Conservation (phyloP, 2,329 filamentous ascomycete genomes). For the Magnaporthales sp. region DNA sequence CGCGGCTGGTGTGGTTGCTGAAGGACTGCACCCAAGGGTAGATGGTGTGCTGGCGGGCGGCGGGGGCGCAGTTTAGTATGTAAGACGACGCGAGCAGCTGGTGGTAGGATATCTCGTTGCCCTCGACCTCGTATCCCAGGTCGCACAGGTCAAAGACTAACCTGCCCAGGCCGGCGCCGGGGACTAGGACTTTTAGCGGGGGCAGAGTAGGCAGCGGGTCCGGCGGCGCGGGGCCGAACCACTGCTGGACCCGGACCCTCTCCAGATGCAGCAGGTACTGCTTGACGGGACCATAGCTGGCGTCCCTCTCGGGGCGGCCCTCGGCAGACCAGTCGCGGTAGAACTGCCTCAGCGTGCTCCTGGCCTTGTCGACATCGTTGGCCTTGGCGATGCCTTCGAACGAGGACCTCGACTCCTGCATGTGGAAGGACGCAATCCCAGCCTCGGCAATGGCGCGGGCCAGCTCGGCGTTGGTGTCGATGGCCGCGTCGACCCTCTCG, state of each 20-base stretch:
- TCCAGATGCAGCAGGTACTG: conserved; percentile 38
- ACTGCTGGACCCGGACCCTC: conserved; percentile 29
- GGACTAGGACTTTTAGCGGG: conserved; percentile 64
- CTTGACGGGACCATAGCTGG: conserved; percentile 69
- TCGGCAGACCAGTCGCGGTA: conserved; percentile 90
- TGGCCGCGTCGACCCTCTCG: conserved; percentile 72
- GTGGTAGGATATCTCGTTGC: conserved; percentile 96
- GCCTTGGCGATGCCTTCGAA: conserved; percentile 43
- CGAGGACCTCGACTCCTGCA: conserved; percentile 15
- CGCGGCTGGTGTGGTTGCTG: conserved; percentile 70
- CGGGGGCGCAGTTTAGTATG: conserved; percentile 59
- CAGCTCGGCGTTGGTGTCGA: conserved; percentile 79
- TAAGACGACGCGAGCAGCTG: conserved; percentile 81
- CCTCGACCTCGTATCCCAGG: conserved; percentile 67
- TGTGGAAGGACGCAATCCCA: conserved; percentile 59
- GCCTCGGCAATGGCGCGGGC: conserved; percentile 68
- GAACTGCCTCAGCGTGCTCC: conserved; percentile 86
- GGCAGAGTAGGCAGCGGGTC: conserved; percentile 9
- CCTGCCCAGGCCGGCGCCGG: conserved; percentile 81
- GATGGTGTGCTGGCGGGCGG: conserved; percentile 57
- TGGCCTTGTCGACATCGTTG: conserved; percentile 78
- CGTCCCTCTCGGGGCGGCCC: conserved; percentile 64
- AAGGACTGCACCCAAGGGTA: conserved; percentile 84
- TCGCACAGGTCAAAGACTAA: conserved; percentile 80
- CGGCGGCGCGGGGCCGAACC: conserved; percentile 1